Base-by-base conservation (phyloP, 139 green algal species). In the Coelastrella sp. region DNA sequence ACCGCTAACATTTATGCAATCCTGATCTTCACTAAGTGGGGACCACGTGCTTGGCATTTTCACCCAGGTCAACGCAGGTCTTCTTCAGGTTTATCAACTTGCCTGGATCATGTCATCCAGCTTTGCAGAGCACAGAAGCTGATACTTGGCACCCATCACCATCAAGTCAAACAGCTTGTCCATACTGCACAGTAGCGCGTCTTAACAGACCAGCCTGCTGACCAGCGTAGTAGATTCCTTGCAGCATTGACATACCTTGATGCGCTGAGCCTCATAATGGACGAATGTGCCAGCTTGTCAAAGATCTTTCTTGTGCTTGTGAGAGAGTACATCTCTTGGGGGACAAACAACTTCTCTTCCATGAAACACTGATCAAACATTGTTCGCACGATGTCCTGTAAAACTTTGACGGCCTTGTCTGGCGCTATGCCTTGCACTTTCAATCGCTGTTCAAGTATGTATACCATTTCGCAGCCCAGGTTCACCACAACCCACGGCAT, bases 141-240 rank as follows among this genome's bases (percentile, higher is more conserved):
- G 92, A 91, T 97, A 97, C 93, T 98, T 98, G 91, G 95, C 87
- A 17, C 94, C 96, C 96, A 97, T 98, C 7, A 95, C 75, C 93
- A 98, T 98, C 49, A 98, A 91, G 89, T 97, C 96, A 90, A 95
- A 98, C n/a, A 98, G 93, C 87, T 97, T 97, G 87, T 96, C 95
- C 96, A 97, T 97, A 89, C 94, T 97, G 95, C 59, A 49, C 25
- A 82, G 10, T 14, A 65, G n/a, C 82, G 27, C 4, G 82, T 15
- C 82, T 78, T 78, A 24, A 10, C 61, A 78, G 17, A 61, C 15
- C 82, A 88, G 65, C 61, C 27, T 58, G 24, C n/a, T 22, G 24
- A 17, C 68, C 20, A 78, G 68, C 35, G 35, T 49, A 49, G 35
- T 3, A 49, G 35, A 49, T 49, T 35, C 10, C 4, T 22, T 27